phyloP scores from a whole-genome alignment of 2,329 filamentous ascomycete species.

The Dryadomyces sulphureus region DNA sequence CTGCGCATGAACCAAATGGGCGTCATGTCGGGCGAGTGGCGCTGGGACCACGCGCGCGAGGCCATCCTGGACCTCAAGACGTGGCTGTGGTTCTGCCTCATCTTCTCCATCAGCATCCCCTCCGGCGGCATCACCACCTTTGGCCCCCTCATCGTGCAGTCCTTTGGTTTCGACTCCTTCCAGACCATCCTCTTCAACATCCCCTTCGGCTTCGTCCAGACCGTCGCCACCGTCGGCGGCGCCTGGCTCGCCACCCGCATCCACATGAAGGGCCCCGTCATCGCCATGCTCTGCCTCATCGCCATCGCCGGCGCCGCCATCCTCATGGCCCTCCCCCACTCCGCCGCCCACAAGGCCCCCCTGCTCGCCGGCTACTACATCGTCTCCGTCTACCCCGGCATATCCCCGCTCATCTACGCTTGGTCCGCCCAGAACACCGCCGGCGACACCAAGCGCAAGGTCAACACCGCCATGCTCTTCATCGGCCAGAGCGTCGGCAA shows the following conservation, averaged over 20 bases:
- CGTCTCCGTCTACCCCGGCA: constrained; percentile 21
- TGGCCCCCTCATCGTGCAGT: constrained; percentile 34
- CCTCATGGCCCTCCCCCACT: constrained; percentile 19
- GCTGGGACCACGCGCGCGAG: constrained; percentile 35
- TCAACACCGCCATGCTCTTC: constrained; percentile 48
- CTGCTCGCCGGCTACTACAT: constrained; percentile 8
- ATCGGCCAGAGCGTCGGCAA: constrained; percentile 52
- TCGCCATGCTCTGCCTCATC: constrained; percentile 13
- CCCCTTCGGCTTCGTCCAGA: constrained; percentile 38
- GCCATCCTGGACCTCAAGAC: constrained; percentile 41
- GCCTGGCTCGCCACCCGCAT: constrained; percentile 37
- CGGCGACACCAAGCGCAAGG: constrained; percentile 56
- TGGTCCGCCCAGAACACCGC: constrained; percentile 50
- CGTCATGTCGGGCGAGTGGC: constrained; percentile 34
- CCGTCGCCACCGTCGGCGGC: constrained; percentile 38
- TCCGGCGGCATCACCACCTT: constrained; percentile 40
- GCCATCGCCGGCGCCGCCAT: constrained; percentile 16
- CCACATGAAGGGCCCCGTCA: constrained; percentile 38
- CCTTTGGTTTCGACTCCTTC: constrained; percentile 34
- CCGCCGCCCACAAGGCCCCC: neutral
- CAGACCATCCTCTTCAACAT: constrained; percentile 38
- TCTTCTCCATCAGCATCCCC: constrained; percentile 37
- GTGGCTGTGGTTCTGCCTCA: constrained; percentile 39
- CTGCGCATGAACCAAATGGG: constrained; percentile 40
- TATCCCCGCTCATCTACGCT: constrained; percentile 41